Percentiles rank a stretch among this genome's conserved stretches.
Evolutionary conservation across 371 early-diverging fungal genomes (phyloP).

Genomic region (Lichtheimia ramosa): DNA sequence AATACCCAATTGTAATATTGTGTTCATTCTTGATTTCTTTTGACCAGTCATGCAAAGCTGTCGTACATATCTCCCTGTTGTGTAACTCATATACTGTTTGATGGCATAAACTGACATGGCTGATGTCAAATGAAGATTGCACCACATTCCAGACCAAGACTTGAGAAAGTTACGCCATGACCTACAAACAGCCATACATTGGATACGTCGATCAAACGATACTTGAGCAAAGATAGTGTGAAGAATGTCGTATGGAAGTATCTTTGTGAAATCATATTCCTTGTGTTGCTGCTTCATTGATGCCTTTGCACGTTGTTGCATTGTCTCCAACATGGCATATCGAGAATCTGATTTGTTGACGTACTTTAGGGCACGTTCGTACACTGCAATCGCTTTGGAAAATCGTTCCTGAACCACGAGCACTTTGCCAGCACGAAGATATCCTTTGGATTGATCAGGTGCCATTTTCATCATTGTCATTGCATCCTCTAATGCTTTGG

Average conservation of each 20-base stretch:
- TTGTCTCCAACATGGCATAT: constrained; percentile 12
- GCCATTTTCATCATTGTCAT: constrained; percentile 19
- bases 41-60: constrained; percentile 8
- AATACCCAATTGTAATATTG: constrained; percentile 20
- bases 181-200: constrained; percentile 34
- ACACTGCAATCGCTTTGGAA: constrained; percentile 18
- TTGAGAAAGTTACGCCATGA: constrained; percentile 30
- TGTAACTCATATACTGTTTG: constrained; percentile 25
- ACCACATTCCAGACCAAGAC: constrained; percentile 42
- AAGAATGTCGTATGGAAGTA: constrained; percentile 37
- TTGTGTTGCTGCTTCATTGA: not conserved
- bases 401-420: constrained; percentile 19
- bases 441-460: constrained; percentile 35
- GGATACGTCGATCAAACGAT: constrained; percentile 34
- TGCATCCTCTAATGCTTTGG: constrained; percentile 30
- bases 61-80: constrained; percentile 27
- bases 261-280: constrained; percentile 21
- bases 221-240: constrained; percentile 29
- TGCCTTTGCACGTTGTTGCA: constrained; percentile 6
- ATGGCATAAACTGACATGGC: constrained; percentile 11
- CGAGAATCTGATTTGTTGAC: constrained; percentile 22
- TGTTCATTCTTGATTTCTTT: constrained; percentile 12
- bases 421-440: constrained; percentile 35
- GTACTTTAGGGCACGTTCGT: constrained; percentile 18
- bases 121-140: constrained; percentile 26